phyloP scores from a whole-genome alignment of 1,139 yeast species.

The Cylindricascospora bacillispora region DNA sequence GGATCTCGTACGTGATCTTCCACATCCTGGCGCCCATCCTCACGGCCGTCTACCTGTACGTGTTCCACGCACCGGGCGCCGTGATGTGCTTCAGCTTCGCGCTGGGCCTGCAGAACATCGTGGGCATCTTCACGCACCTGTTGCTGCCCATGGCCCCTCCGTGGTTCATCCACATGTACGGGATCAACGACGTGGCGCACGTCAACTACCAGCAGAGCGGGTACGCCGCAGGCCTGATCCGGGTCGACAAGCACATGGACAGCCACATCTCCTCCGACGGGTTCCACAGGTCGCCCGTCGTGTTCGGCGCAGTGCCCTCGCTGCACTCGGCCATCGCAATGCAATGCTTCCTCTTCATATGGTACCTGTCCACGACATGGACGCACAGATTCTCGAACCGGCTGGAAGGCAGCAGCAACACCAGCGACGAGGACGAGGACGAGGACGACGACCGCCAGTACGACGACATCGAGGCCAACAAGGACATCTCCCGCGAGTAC shows the following conservation, averaged over 20 bases:
- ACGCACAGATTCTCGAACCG: conserved; percentile 16
- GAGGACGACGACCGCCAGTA: conserved; percentile 1
- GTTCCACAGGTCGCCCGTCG: conserved; percentile 54
- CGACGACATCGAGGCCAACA: background rate
- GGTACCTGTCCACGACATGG: conserved; percentile 16
- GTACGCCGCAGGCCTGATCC: conserved; percentile 54
- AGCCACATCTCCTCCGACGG: conserved; percentile 51
- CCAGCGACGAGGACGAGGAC: conserved; percentile 2
- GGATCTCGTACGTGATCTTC: conserved; percentile 48
- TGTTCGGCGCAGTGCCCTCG: conserved; percentile 60
- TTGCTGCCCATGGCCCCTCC: conserved; percentile 59
- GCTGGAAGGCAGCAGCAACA: conserved; percentile 1
- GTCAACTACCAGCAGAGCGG: conserved; percentile 47
- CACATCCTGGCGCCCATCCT: conserved; percentile 51
- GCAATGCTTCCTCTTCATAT: conserved; percentile 36
- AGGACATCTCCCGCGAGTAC: conserved; percentile 2
- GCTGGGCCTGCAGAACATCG: conserved; percentile 46
- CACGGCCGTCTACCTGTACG: conserved; percentile 49
- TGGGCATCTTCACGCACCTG: conserved; percentile 49
- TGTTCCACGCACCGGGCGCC: conserved; percentile 55
- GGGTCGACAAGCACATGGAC: conserved; percentile 52
- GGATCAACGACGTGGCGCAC: conserved; percentile 37
- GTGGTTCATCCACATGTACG: conserved; percentile 53
- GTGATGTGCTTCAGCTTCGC: conserved; percentile 39
- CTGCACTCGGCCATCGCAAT: conserved; percentile 55